These are phyloP conservation scores for Lenzites betulinus DNA, from an alignment of 768 basidiomycete species.

Conservation along the genomic window DNA sequence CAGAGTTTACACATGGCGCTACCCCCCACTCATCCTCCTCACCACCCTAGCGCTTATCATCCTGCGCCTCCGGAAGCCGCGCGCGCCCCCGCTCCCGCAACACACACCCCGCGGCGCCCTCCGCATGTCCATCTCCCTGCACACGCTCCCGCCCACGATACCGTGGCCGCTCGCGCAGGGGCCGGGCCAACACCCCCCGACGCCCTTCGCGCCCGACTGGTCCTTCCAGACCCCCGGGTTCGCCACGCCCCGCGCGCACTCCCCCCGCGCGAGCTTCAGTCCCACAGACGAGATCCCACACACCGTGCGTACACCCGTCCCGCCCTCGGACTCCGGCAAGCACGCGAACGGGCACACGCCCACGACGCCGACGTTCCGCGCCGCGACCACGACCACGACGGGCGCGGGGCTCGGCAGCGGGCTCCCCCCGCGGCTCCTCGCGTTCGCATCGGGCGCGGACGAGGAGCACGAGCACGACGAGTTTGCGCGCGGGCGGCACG, in stretches of 20 bases:
- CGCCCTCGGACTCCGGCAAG: not conserved
- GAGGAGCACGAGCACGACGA: slow-evolving; percentile 26
- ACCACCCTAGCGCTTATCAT: slow-evolving; percentile 51
- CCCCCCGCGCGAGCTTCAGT: slow-evolving; percentile 22
- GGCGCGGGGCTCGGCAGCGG: not conserved
- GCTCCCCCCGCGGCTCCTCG: not conserved
- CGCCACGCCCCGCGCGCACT: slow-evolving; percentile 1
- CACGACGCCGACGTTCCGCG: slow-evolving; percentile 20
- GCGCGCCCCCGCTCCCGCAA: slow-evolving; percentile 1
- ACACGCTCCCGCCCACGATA: slow-evolving; percentile 17
- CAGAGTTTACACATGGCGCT: slow-evolving; percentile 59
- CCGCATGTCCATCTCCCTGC: slow-evolving; percentile 17
- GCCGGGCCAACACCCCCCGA: slow-evolving; percentile 5
- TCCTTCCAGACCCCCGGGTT: slow-evolving; percentile 16
- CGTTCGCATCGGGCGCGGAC: not conserved
- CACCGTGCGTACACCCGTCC: slow-evolving; percentile 8
- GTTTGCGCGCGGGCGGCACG: slow-evolving; percentile 19
- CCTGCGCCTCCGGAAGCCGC: slow-evolving; percentile 40
- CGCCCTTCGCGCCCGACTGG: slow-evolving; percentile 22
- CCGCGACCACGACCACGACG: slow-evolving; percentile 5
- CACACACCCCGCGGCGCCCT: slow-evolving; percentile 1
- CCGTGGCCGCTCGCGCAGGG: not conserved
- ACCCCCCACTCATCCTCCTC: slow-evolving; percentile 62
- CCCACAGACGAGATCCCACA: slow-evolving; percentile 14
- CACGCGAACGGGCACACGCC: slow-evolving; percentile 1